These are phyloP conservation scores for Macadamia integrifolia DNA, from an alignment of 164 flowering plant species.

Conservation along the genomic window DNA sequence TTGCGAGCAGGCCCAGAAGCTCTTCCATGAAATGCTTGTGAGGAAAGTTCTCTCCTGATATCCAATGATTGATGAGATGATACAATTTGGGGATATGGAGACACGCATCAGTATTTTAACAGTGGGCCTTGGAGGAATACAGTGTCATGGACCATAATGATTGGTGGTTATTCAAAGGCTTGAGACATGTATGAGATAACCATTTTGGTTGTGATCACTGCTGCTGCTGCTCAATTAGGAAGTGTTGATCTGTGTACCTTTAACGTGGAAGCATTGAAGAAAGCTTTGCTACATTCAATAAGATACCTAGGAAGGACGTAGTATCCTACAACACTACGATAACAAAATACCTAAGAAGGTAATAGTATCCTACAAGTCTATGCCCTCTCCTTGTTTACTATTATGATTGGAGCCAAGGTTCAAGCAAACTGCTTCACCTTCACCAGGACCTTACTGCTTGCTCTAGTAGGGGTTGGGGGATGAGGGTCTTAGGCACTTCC, in stretches of 20 bases:
- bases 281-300: conserved; percentile 6
- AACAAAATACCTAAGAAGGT: conserved; percentile 13
- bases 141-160: not conserved
- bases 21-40: conserved; percentile 9
- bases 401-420: conserved; percentile 12
- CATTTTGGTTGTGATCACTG: conserved; percentile 5
- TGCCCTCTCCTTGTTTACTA: conserved; percentile 13
- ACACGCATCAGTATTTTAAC: too few relatives aligned
- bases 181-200: not conserved
- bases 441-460: conserved; percentile 12
- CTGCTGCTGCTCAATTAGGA: conserved; percentile 10
- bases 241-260: conserved; percentile 4
- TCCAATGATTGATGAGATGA: too few relatives aligned
- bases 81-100: too few relatives aligned
- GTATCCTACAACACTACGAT: conserved; percentile 19
- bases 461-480: conserved; percentile 16
- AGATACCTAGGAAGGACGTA: conserved; percentile 11
- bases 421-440: conserved; percentile 15
- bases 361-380: conserved; percentile 15
- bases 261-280: conserved; percentile 11
- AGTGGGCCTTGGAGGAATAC: not conserved
- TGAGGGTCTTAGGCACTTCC: conserved; percentile 12
- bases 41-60: too few relatives aligned
- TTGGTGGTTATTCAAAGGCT: too few relatives aligned
- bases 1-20: conserved; percentile 1